Percentiles rank a stretch among this genome's conserved stretches.
phyloP scores from a whole-genome alignment of 1,139 yeast genomes.

The Pichia sp. region DNA sequence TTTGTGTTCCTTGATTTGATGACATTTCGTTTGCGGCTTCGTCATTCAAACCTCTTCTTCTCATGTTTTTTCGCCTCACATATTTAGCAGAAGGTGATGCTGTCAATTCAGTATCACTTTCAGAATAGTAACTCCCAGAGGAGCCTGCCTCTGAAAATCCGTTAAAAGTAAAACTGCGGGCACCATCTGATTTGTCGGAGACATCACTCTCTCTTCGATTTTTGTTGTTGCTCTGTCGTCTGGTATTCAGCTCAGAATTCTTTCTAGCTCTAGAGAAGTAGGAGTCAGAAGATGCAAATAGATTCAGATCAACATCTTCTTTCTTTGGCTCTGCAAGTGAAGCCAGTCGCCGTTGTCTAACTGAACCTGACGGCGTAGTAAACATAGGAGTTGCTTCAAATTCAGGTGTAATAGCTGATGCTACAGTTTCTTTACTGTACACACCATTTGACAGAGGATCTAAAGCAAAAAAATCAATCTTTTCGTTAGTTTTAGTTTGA shows the following conservation, averaged over 20 bases:
- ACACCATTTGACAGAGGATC: slow-evolving; percentile 7
- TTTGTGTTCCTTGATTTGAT: not conserved
- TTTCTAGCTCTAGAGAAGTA: slow-evolving; percentile 23
- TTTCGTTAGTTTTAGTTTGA: slow-evolving; percentile 24
- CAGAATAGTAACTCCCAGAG: slow-evolving; percentile 14
- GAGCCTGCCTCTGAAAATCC: slow-evolving; percentile 11
- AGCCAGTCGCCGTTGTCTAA: not conserved
- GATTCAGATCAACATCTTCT: slow-evolving; percentile 9
- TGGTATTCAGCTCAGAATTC: not conserved
- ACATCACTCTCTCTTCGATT: slow-evolving; percentile 23
- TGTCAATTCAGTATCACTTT: slow-evolving; percentile 19
- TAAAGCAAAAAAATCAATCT: slow-evolving; percentile 32
- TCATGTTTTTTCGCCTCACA: slow-evolving; percentile 1
- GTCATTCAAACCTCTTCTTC: not conserved
- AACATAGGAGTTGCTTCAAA: not conserved
- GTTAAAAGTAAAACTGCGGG: slow-evolving; percentile 6
- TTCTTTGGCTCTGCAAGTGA: not conserved
- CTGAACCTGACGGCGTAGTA: not conserved
- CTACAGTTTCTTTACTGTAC: not conserved
- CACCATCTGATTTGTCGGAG: slow-evolving; percentile 20
- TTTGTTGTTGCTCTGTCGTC: slow-evolving; percentile 5
- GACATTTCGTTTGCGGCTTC: not conserved
- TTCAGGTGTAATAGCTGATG: no score
- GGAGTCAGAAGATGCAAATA: slow-evolving; percentile 24
- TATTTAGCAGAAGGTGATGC: slow-evolving; percentile 13